Base-by-base conservation (phyloP, 164 flowering plant genomes). In the Dillenia suffruticosa region DNA sequence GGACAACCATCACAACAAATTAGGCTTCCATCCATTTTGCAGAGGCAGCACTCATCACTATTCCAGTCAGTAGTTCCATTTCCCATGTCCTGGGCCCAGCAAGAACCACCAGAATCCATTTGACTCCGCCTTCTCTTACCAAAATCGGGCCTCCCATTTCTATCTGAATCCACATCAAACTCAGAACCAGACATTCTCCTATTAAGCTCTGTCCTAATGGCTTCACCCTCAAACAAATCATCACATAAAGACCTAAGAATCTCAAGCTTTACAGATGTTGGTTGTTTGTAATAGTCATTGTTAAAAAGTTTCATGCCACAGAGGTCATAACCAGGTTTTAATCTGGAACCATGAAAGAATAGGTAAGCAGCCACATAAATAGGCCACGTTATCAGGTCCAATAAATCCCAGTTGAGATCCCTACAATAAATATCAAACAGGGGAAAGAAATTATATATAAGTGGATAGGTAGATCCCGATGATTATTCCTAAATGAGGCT, bases 1-100 rank as follows among this genome's bases (percentile, higher is more conserved):
- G 98, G 98, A 66, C 99, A 95, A 55, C 99, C 98, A 81, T 95
- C 99, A 80, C 98, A 92, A 62, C 98, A 95, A 59, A 95, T 83
- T 72, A 95, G 80, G 77, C 57, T 84, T 24, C 98, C 99, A 72
- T 92, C 99, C 97, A 92, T 88, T 80, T 82, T 88, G 74, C 98
- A 95, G 12, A 95, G 87, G 68, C 96, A 87, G 70, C 98, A 95
- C 54, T 95, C 99, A 75, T 95, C 99, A 74, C 86, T 82, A 63
- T 95, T 92, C 81, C 85, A 66, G 70, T 95, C 99, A 63, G 58
- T 53, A 22, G 69, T 59, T 48, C 77, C 91, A 61, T 79, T 83
- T 54, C 57, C 74, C 43, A 63, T 64, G 46, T 83, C 92, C 54
- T 80, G 76, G 26, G 75, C 61, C 72, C 77, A 65, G 76, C 74